Conservation (phyloP, 345 rosid genomes). For the Clarkia xantiana region DNA sequence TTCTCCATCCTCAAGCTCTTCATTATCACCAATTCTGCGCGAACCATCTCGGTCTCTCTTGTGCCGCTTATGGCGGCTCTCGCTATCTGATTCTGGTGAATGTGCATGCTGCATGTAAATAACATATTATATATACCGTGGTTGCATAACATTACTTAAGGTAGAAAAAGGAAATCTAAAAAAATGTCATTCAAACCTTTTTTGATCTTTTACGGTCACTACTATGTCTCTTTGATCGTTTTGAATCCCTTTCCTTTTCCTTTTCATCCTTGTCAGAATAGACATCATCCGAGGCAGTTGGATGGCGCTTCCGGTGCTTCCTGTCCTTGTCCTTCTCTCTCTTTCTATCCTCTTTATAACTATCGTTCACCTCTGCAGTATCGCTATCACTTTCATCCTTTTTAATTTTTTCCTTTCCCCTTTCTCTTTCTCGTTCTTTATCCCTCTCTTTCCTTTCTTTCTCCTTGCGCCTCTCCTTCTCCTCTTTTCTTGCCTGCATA, state of each 20-base stretch:
- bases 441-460: constrained; percentile 61
- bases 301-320: constrained; percentile 72
- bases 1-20: constrained; percentile 94
- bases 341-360: constrained; percentile 65
- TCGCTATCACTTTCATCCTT: constrained; percentile 86
- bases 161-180: neutral
- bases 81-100: constrained; percentile 75
- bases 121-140: neutral
- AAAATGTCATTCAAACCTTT: constrained; percentile 31
- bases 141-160: neutral
- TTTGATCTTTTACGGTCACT: constrained; percentile 79
- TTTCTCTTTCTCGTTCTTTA: constrained; percentile 69
- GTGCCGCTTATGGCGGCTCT: constrained; percentile 55
- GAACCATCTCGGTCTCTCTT: constrained; percentile 63
- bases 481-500: constrained; percentile 63
- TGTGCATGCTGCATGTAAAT: constrained; percentile 47
- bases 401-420: constrained; percentile 55
- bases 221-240: constrained; percentile 66
- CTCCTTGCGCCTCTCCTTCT: constrained; percentile 51
- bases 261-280: constrained; percentile 84
- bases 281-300: constrained; percentile 49
- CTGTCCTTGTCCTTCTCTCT: constrained; percentile 71
- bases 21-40: constrained; percentile 50
- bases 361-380: constrained; percentile 45
- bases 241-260: constrained; percentile 77